Percentiles rank a stretch among this genome's conserved stretches.
Conservation (phyloP, 169 alveolate species). For the Toxoplasma gondii region DNA sequence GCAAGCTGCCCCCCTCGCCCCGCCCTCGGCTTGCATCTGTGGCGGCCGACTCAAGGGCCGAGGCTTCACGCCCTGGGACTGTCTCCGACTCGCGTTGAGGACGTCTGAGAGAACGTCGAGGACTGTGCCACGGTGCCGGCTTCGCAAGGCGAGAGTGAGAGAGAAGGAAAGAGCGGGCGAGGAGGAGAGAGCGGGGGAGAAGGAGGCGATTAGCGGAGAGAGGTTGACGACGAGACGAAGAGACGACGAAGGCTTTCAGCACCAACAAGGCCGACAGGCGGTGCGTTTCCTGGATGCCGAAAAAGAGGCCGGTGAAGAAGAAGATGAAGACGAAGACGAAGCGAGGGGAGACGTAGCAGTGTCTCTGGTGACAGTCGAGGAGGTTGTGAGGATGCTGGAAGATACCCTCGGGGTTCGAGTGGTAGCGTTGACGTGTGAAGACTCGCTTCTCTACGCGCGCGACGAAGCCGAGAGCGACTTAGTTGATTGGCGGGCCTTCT, state of each 20-base stretch:
- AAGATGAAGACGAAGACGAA: constrained; percentile 17
- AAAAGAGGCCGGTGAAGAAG: not conserved
- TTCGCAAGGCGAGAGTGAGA: too few relatives aligned
- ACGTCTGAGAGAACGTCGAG: not conserved
- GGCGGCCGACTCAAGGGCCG: constrained; percentile 44
- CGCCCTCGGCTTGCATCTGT: constrained; percentile 39
- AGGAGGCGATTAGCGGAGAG: not conserved
- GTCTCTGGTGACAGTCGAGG: constrained; percentile 4
- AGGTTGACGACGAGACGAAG: not conserved
- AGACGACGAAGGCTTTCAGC: not conserved
- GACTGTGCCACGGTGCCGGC: not conserved
- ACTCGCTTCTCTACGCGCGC: constrained; percentile 46
- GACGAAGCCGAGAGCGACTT: not conserved
- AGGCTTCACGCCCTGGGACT: constrained; percentile 64
- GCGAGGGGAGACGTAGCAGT: constrained; percentile 39
- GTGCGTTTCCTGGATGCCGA: not conserved
- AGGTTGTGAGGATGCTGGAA: constrained; percentile 46
- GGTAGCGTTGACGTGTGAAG: constrained; percentile 44
- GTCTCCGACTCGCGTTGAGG: constrained; percentile 44
- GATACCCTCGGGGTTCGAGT: constrained; percentile 22
- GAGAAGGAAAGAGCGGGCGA: not conserved
- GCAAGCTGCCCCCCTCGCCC: constrained; percentile 62
- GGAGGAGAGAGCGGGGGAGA: not conserved
- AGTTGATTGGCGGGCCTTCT: constrained; percentile 12
- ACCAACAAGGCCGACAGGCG: not conserved